These are phyloP conservation scores for Chlamydomonas eustigma DNA, from an alignment of 139 green algal genomes.

Conservation along the genomic window DNA sequence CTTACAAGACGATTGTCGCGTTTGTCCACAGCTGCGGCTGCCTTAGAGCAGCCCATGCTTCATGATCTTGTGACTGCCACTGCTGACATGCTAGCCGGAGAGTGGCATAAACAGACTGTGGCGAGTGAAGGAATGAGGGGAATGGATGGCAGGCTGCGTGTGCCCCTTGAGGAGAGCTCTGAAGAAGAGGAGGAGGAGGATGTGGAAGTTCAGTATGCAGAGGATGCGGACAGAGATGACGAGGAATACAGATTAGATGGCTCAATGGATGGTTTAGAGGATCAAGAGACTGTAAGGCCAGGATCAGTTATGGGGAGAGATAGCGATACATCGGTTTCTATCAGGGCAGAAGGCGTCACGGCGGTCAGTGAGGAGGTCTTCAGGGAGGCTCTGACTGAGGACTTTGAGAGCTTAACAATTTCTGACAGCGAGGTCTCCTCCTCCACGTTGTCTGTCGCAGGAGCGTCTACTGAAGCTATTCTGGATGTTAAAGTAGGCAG, in stretches of 20 bases:
- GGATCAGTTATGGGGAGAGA: too few relatives aligned
- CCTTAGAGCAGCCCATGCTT: neutral
- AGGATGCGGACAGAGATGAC: neutral
- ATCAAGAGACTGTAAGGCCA: too few relatives aligned
- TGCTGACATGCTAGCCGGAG: constrained; percentile 4
- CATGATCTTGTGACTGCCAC: constrained; percentile 5
- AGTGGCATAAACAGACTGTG: constrained; percentile 5
- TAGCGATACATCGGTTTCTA: too few relatives aligned
- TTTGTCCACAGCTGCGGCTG: neutral
- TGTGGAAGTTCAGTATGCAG: neutral
- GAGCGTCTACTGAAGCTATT: too few relatives aligned
- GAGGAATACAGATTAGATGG: too few relatives aligned
- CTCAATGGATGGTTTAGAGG: too few relatives aligned
- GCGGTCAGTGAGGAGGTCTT: too few relatives aligned
- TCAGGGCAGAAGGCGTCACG: too few relatives aligned
- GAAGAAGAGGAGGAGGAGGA: constrained; percentile 14
- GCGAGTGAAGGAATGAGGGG: neutral
- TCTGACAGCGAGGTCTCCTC: too few relatives aligned
- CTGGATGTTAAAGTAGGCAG: neutral
- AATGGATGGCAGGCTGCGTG: neutral
- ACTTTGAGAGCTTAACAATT: too few relatives aligned
- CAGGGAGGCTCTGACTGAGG: too few relatives aligned
- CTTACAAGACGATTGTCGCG: constrained; percentile 40
- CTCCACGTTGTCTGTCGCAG: too few relatives aligned
- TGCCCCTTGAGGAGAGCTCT: constrained; percentile 7